Conservation (phyloP, 148 eudicot genomes). For the Camellia japonica region DNA sequence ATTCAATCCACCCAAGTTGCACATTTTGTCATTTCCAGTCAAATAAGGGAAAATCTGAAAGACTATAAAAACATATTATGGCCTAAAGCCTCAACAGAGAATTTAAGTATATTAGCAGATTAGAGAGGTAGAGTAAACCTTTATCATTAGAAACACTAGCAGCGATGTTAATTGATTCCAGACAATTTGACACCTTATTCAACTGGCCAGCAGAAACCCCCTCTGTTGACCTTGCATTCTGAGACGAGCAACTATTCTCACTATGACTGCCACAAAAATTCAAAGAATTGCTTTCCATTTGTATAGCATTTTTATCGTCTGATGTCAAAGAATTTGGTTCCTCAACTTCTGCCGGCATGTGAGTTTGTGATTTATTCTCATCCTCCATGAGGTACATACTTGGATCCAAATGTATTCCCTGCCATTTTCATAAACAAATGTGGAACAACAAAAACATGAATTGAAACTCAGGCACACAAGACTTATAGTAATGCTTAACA, state of each 20-base stretch:
- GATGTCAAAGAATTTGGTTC: slow-evolving; percentile 32
- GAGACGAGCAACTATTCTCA: slow-evolving; percentile 23
- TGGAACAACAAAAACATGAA: too few species aligned
- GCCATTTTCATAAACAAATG: slow-evolving; percentile 21
- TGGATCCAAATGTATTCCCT: slow-evolving; percentile 98
- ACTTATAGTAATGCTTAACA: neutral
- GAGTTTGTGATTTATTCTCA: slow-evolving; percentile 59
- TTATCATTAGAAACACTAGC: slow-evolving; percentile 31
- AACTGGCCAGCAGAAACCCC: slow-evolving; percentile 27
- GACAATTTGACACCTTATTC: slow-evolving; percentile 35
- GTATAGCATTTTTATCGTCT: slow-evolving; percentile 30
- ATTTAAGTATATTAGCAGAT: slow-evolving; percentile 2
- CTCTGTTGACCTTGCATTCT: slow-evolving; percentile 31
- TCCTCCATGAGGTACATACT: slow-evolving; percentile 98
- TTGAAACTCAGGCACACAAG: neutral
- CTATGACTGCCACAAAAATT: slow-evolving; percentile 26
- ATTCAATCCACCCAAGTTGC: neutral
- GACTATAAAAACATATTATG: neutral
- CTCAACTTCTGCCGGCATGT: slow-evolving; percentile 43
- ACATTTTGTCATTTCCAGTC: neutral
- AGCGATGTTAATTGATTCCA: slow-evolving; percentile 40
- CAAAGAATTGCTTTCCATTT: slow-evolving; percentile 26
- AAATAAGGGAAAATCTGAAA: neutral
- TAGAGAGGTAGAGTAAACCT: slow-evolving; percentile 34
- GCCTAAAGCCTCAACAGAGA: neutral